Percentiles rank a stretch among this genome's conserved stretches.
These are phyloP conservation scores for Chaetomium strumarium DNA, from an alignment of 2,329 filamentous ascomycete genomes.

Conservation along the genomic window DNA sequence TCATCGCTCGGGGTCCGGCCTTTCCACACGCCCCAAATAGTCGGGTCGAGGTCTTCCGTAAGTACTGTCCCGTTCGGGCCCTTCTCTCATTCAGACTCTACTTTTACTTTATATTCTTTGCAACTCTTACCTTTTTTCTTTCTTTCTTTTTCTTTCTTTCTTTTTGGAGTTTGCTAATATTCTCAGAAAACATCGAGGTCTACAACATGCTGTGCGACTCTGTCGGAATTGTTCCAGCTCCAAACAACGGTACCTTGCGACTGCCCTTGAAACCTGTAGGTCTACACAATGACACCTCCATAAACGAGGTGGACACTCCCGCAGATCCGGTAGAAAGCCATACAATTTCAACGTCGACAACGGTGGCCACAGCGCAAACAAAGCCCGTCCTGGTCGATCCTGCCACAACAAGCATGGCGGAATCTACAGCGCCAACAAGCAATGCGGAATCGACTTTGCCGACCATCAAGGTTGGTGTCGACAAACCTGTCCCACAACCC, in stretches of 20 bases:
- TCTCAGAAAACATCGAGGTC: constrained; percentile 80
- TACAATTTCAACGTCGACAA: constrained; percentile 14
- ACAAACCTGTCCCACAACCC: constrained; percentile 22
- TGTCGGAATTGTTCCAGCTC: constrained; percentile 62
- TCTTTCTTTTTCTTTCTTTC: not conserved
- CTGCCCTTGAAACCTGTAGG: constrained; percentile 62
- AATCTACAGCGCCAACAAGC: constrained; percentile 13
- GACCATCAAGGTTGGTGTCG: constrained; percentile 22
- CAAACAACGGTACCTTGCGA: constrained; percentile 83
- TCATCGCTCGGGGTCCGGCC: constrained; percentile 83
- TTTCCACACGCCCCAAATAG: constrained; percentile 84
- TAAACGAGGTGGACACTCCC: constrained; percentile 41
- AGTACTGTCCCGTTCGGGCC: constrained; percentile 35
- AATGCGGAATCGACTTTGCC: constrained; percentile 8
- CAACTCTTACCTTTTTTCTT: not conserved
- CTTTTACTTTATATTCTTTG: not conserved
- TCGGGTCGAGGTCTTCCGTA: constrained; percentile 74
- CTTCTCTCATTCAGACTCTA: not conserved
- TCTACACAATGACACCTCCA: constrained; percentile 50
- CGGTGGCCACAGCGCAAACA: not conserved
- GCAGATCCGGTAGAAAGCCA: constrained; percentile 43
- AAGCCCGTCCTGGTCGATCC: constrained; percentile 18
- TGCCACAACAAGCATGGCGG: constrained; percentile 13
- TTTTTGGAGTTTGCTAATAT: constrained; percentile 20
- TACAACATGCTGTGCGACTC: constrained; percentile 95